Evolutionary conservation across 805 yeast genomes (phyloP).

Genomic region (Myxozyma nipponensis): DNA sequence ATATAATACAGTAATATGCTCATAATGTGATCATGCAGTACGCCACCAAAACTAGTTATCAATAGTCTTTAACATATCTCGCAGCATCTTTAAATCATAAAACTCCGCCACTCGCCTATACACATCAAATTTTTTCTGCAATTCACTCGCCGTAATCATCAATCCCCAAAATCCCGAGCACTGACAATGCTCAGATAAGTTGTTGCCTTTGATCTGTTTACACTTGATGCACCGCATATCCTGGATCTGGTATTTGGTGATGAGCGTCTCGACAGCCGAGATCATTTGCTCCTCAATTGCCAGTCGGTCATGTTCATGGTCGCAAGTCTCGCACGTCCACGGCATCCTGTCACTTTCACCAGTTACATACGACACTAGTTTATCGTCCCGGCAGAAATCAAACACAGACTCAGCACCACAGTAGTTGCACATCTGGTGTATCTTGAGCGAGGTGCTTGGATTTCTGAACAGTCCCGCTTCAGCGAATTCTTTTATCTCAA

Average conservation of each 20-base stretch:
- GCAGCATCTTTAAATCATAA: constrained; percentile 54
- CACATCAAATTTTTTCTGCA: constrained; percentile 46
- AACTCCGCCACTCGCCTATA: constrained; percentile 57
- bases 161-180: constrained; percentile 87
- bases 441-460: constrained; percentile 65
- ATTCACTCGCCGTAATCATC: constrained; percentile 45
- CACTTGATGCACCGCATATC: constrained; percentile 82
- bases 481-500: constrained; percentile 83
- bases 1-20: no score
- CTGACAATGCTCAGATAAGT: constrained; percentile 68
- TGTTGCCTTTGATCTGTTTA: constrained; percentile 57
- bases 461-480: constrained; percentile 65
- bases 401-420: constrained; percentile 73
- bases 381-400: constrained; percentile 74
- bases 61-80: constrained; percentile 13
- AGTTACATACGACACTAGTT: constrained; percentile 26
- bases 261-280: constrained; percentile 51
- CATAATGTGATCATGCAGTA: no score
- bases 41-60: no score
- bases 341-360: constrained; percentile 29
- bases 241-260: constrained; percentile 67
- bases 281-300: constrained; percentile 77
- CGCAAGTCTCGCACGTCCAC: constrained; percentile 68
- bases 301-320: constrained; percentile 57
- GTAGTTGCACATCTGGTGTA: constrained; percentile 72